These are phyloP conservation scores for Leishmania arabica DNA, from an alignment of 208 protist species.

Conservation along the genomic window DNA sequence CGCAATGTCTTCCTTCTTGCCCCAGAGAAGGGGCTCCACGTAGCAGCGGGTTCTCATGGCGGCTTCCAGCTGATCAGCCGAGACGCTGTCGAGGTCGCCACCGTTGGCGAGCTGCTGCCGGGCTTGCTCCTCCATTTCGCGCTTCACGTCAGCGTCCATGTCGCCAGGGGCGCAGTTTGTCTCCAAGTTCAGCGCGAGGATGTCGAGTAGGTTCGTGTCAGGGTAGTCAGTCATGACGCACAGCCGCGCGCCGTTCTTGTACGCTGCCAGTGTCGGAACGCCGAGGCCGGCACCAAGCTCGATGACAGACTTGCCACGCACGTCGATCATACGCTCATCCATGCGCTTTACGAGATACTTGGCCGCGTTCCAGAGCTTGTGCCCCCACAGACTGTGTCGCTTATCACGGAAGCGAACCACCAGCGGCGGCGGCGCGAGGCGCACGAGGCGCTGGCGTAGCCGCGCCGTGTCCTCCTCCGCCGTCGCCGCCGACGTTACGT, in stretches of 20 bases:
- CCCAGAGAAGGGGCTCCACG: slow-evolving; percentile 85
- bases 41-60: slow-evolving; percentile 32
- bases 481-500: slow-evolving; percentile 6
- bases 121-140: slow-evolving; percentile 17
- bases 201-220: slow-evolving; percentile 71
- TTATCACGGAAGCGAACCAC: slow-evolving; percentile 75
- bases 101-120: slow-evolving; percentile 8
- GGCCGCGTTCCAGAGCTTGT: slow-evolving; percentile 88
- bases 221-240: slow-evolving; percentile 88
- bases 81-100: not conserved
- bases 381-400: slow-evolving; percentile 88
- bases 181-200: slow-evolving; percentile 74
- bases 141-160: slow-evolving; percentile 49
- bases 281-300: slow-evolving; percentile 89
- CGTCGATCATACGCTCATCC: slow-evolving; percentile 71
- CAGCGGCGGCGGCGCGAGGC: slow-evolving; percentile 32
- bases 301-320: slow-evolving; percentile 70
- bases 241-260: slow-evolving; percentile 64
- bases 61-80: slow-evolving; percentile 17
- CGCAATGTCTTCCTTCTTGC: slow-evolving; percentile 73
- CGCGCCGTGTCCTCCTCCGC: slow-evolving; percentile 1
- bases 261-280: slow-evolving; percentile 74
- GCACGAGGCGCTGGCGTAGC: slow-evolving; percentile 24
- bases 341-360: slow-evolving; percentile 91
- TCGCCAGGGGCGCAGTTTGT: slow-evolving; percentile 57